A percentile compares a stretch with the other conserved stretches of the same genome.
These are phyloP conservation scores for Diaporthe humulicola DNA, from an alignment of 2,329 filamentous ascomycete genomes.

Conservation along the genomic window DNA sequence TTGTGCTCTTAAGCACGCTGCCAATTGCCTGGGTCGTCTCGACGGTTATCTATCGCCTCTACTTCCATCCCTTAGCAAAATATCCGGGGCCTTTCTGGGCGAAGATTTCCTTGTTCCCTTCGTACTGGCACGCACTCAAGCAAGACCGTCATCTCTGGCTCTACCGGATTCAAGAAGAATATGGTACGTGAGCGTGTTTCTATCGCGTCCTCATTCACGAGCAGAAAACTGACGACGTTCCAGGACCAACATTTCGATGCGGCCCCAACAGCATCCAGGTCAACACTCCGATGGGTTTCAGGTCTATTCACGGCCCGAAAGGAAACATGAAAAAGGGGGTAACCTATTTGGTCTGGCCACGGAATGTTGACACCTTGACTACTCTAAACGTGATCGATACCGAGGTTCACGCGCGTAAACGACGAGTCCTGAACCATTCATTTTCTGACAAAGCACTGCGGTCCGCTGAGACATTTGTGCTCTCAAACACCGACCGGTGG, in stretches of 20 bases:
- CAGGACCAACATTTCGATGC: constrained; percentile 22
- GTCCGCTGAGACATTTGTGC: constrained; percentile 51
- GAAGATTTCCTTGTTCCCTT: constrained; percentile 15
- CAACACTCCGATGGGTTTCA: constrained; percentile 35
- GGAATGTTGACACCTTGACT: constrained; percentile 44
- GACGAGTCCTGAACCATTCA: constrained; percentile 57
- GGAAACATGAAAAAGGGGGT: constrained; percentile 33
- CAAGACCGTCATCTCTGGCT: constrained; percentile 35
- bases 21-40: not conserved
- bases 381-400: constrained; percentile 59
- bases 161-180: constrained; percentile 20
- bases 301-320: constrained; percentile 36
- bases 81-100: constrained; percentile 18
- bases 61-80: constrained; percentile 19
- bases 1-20: constrained; percentile 2
- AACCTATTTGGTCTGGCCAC: constrained; percentile 34
- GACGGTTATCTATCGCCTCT: constrained; percentile 23
- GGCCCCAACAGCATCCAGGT: constrained; percentile 7
- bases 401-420: constrained; percentile 56
- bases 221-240: not conserved
- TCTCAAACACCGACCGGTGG: constrained; percentile 35
- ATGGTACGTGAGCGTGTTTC: not conserved
- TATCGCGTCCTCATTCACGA: not conserved
- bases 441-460: constrained; percentile 58
- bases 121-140: constrained; percentile 12